Conservation (phyloP, 352 stramenopile species). For the Globisporangium echinulatum region DNA sequence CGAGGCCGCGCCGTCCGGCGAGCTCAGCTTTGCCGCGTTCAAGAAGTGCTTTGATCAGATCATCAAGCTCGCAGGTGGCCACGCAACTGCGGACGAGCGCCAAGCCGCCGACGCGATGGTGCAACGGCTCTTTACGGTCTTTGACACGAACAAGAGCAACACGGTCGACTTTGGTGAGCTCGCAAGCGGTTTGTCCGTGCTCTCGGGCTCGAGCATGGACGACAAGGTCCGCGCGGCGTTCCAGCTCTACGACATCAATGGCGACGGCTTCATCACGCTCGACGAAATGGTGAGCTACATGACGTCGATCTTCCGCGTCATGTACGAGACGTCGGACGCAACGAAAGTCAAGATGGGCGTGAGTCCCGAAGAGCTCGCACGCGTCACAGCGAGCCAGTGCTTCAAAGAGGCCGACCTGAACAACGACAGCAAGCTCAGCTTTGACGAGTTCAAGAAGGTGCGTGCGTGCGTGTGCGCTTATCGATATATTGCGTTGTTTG, state of each 20-base stretch:
- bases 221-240: slow-evolving; percentile 84
- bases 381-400: slow-evolving; percentile 72
- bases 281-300: slow-evolving; percentile 88
- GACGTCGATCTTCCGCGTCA: slow-evolving; percentile 87
- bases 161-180: slow-evolving; percentile 85
- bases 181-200: slow-evolving; percentile 72
- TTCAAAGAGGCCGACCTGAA: slow-evolving; percentile 85
- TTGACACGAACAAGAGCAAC: slow-evolving; percentile 83
- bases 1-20: slow-evolving; percentile 67
- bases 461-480: neutral
- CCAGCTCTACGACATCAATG: slow-evolving; percentile 81
- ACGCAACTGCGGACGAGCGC: slow-evolving; percentile 55
- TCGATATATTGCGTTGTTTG: neutral
- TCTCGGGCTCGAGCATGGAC: slow-evolving; percentile 83
- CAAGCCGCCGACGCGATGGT: slow-evolving; percentile 79
- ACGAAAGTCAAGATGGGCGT: slow-evolving; percentile 74
- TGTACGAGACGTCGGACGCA: slow-evolving; percentile 82
- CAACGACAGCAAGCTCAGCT: slow-evolving; percentile 79
- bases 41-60: slow-evolving; percentile 88
- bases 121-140: slow-evolving; percentile 75
- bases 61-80: slow-evolving; percentile 70
- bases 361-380: slow-evolving; percentile 69
- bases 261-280: slow-evolving; percentile 77
- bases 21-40: slow-evolving; percentile 75
- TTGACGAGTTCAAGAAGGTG: slow-evolving; percentile 89